Conservation (phyloP, 2,329 filamentous ascomycete genomes). For the Davidsoniella eucalypti region DNA sequence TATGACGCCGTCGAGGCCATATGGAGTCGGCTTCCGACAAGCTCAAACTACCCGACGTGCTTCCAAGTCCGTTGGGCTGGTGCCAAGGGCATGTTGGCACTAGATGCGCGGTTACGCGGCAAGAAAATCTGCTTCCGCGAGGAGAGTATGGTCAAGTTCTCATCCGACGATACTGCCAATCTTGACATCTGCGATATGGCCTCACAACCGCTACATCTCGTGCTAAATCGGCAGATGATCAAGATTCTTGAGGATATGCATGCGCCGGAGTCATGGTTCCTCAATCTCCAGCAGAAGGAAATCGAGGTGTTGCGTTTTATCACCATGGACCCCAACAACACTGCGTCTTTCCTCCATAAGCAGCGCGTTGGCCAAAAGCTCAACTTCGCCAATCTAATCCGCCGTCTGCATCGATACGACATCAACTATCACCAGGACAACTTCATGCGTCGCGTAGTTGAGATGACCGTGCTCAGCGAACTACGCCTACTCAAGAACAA, state of each 20-base stretch:
- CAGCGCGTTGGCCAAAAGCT: conserved; percentile 45
- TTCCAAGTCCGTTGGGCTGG: conserved; percentile 62
- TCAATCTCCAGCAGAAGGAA: conserved; percentile 45
- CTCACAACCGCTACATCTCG: conserved; percentile 48
- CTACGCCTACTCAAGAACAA: conserved; percentile 64
- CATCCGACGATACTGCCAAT: conserved; percentile 33
- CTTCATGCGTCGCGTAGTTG: conserved; percentile 55
- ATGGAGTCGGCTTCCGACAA: conserved; percentile 34
- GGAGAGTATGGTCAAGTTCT: conserved; percentile 67
- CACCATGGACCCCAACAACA: conserved; percentile 41
- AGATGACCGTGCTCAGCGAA: conserved; percentile 52
- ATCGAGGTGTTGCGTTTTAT: conserved; percentile 42
- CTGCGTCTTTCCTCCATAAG: conserved; percentile 46
- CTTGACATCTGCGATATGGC: conserved; percentile 59
- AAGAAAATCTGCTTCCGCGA: conserved; percentile 43
- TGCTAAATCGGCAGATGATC: conserved; percentile 65
- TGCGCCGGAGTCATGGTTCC: conserved; percentile 41
- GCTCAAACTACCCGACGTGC: conserved; percentile 38
- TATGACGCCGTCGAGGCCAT: conserved; percentile 39
- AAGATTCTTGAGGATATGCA: conserved; percentile 74
- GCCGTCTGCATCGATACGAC: conserved; percentile 36
- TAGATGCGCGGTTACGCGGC: conserved; percentile 45
- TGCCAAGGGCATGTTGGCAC: conserved; percentile 61
- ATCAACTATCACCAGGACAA: conserved; percentile 50
- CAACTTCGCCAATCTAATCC: conserved; percentile 45